phyloP scores from a whole-genome alignment of 1,139 yeast species.

The Hansenula anomala region DNA sequence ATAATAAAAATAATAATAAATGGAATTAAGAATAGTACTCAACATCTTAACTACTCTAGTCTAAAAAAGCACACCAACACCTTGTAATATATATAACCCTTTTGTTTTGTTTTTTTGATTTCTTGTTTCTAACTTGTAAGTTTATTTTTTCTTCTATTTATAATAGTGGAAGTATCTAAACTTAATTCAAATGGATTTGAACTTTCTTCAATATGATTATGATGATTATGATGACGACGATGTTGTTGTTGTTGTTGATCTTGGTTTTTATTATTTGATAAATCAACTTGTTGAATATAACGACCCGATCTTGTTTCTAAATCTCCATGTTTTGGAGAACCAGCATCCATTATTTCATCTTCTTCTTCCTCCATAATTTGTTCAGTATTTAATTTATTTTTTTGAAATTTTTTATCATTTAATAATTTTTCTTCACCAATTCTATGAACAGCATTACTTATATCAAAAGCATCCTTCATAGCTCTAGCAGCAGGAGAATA shows the following conservation, averaged over 20 bases:
- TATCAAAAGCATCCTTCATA: constrained; percentile 91
- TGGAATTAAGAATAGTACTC: no score
- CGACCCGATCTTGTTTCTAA: constrained; percentile 15
- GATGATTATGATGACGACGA: no score
- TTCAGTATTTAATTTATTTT: constrained; percentile 21
- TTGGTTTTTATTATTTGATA: no score
- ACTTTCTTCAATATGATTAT: constrained; percentile 1
- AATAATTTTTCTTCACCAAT: constrained; percentile 79
- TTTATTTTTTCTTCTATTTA: constrained; percentile 62
- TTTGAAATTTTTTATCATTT: constrained; percentile 28
- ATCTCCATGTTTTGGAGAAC: constrained; percentile 4
- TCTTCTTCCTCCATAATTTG: constrained; percentile 20
- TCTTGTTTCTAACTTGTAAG: constrained; percentile 11
- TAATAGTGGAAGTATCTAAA: constrained; percentile 73
- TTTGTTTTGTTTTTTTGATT: no score
- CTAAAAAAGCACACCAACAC: no score
- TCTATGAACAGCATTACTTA: constrained; percentile 91
- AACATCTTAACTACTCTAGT: no score
- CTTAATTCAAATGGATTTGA: constrained; percentile 53
- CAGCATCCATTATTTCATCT: constrained; percentile 12
- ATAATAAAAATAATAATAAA: no score
- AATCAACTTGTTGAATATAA: constrained; percentile 12
- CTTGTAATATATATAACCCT: no score
- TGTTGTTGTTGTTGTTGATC: constrained; percentile 1
- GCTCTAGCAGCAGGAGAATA: constrained; percentile 92